These are phyloP conservation scores for Capsicum chinense DNA, from an alignment of 257 asterid species.

Conservation along the genomic window DNA sequence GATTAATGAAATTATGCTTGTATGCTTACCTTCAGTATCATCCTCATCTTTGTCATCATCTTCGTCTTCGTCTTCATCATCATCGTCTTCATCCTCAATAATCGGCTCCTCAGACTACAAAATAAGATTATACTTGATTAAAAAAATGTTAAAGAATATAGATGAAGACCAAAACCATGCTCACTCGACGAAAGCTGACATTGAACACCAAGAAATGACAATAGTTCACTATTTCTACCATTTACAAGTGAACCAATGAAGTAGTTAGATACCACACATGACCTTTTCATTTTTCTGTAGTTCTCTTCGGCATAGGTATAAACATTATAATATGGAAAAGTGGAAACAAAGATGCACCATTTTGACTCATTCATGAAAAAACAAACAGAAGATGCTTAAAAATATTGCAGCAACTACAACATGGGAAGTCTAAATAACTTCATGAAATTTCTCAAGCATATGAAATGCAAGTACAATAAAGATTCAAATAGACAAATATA, in stretches of 20 bases:
- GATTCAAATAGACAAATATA: not conserved
- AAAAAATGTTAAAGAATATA: not conserved
- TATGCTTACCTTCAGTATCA: slow-evolving; percentile 56
- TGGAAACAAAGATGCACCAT: not conserved
- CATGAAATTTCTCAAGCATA: not conserved
- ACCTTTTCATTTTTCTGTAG: not conserved
- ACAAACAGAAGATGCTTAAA: not conserved
- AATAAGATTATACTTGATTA: not conserved
- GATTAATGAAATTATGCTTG: not conserved
- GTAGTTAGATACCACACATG: not conserved
- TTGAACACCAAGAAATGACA: not conserved
- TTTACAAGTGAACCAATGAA: not conserved
- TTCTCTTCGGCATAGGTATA: not conserved
- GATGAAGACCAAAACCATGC: not conserved
- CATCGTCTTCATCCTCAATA: slow-evolving; percentile 61
- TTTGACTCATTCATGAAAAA: not conserved
- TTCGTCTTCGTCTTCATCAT: slow-evolving; percentile 51
- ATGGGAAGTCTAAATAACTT: not conserved
- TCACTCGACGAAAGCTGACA: not conserved
- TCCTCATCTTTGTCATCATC: slow-evolving; percentile 64
- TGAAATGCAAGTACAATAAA: not conserved
- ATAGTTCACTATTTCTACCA: not conserved
- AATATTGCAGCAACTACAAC: not conserved
- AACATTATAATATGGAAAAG: not conserved
- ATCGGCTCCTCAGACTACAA: slow-evolving; percentile 58